A percentile compares a stretch with the other conserved stretches of the same genome.
phyloP scores from a whole-genome alignment of 2,329 filamentous ascomycete species.

The Sporothrix sp. region DNA sequence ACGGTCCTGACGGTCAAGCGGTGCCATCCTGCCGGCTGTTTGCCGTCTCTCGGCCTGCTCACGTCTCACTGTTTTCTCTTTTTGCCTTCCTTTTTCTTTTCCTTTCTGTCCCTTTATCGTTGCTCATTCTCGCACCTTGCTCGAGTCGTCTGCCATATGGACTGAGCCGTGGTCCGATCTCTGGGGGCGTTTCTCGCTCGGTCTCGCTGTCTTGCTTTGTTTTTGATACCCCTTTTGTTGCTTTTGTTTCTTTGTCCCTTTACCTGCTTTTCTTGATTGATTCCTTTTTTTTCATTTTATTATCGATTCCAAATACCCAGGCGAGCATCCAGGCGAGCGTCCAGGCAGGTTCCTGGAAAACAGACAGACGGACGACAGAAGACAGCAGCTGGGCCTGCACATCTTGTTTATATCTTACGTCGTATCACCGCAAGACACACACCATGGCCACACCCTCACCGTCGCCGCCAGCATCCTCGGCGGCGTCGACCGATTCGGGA shows the following conservation, averaged over 20 bases:
- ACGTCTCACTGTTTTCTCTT: background rate
- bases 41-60: too few species aligned
- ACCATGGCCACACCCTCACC: background rate
- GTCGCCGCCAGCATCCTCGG: background rate
- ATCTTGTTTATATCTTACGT: background rate
- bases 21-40: too few species aligned
- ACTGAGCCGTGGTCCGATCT: background rate
- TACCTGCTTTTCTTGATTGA: background rate
- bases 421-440: background rate
- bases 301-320: conserved; percentile 1
- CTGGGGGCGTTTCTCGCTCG: too few species aligned
- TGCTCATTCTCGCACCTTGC: background rate
- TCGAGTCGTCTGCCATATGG: conserved; percentile 1
- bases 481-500: background rate
- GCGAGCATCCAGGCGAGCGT: background rate
- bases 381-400: conserved; percentile 1
- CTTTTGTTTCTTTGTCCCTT: too few species aligned
- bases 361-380: background rate
- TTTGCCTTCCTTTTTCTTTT: background rate
- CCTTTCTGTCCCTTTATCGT: background rate
- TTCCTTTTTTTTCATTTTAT: background rate
- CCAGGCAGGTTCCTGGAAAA: background rate
- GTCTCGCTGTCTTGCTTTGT: background rate
- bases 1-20: too few species aligned
- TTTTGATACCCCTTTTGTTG: background rate